Evolutionary conservation across 2,329 filamentous ascomycete species (phyloP).

Genomic region (Pseudopyrenochaeta lycopersici): DNA sequence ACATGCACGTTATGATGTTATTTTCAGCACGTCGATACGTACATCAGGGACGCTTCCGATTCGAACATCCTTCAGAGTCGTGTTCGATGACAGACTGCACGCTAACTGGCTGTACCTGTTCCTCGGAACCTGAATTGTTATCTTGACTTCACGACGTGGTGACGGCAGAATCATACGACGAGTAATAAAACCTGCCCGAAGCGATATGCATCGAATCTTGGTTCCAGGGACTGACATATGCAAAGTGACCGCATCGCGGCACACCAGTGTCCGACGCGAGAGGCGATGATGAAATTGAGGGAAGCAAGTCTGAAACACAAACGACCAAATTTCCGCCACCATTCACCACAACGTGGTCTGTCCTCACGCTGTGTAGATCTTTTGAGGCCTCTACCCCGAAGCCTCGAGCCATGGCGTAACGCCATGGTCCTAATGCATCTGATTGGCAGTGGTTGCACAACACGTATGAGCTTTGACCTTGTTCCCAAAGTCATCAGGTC

Average conservation of each 20-base stretch:
- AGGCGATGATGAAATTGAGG: conserved; percentile 21
- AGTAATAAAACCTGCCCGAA: conserved; percentile 6
- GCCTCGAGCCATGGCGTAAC: conserved; percentile 13
- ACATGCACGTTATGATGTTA: conserved; percentile 8
- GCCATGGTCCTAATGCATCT: conserved; percentile 9
- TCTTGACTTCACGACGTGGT: conserved; percentile 19
- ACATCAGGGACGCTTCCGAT: conserved; percentile 18
- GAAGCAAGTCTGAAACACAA: conserved; percentile 20
- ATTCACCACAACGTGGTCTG: not conserved
- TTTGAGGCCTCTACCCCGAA: conserved; percentile 12
- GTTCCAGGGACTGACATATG: conserved; percentile 11
- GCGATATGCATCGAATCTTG: conserved; percentile 10
- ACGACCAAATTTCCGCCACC: conserved; percentile 1
- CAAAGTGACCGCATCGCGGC: conserved; percentile 20
- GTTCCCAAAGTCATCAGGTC: conserved; percentile 7
- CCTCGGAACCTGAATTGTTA: conserved; percentile 20
- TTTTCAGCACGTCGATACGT: conserved; percentile 14
- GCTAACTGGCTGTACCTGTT: conserved; percentile 20
- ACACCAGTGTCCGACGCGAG: not conserved
- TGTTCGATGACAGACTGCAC: not conserved
- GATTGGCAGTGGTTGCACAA: conserved; percentile 10
- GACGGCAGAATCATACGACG: conserved; percentile 25
- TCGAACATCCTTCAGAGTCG: conserved; percentile 6
- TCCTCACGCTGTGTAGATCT: conserved; percentile 24
- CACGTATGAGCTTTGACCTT: conserved; percentile 1